phyloP scores from a whole-genome alignment of 306 rosid genomes.

The Casuarina glauca region DNA sequence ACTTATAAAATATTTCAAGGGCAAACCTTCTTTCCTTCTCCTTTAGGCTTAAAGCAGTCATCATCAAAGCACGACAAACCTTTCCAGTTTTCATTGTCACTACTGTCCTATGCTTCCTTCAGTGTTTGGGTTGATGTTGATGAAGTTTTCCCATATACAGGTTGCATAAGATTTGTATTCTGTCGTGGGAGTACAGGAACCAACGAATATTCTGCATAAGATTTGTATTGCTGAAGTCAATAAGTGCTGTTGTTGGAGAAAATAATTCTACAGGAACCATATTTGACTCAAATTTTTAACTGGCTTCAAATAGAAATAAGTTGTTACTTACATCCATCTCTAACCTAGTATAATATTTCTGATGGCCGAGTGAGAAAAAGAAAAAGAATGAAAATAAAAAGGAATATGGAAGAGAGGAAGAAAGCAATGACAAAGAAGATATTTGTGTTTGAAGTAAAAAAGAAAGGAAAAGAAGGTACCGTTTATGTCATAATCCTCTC shows the following conservation, averaged over 20 bases:
- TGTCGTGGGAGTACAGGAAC: constrained; percentile 39
- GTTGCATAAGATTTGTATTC: constrained; percentile 72
- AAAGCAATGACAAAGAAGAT: not conserved
- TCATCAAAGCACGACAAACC: constrained; percentile 20
- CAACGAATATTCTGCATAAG: too few relatives aligned
- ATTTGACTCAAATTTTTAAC: not conserved
- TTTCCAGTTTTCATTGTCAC: constrained; percentile 53
- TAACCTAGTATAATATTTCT: constrained; percentile 9
- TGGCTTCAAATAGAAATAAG: not conserved
- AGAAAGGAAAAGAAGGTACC: constrained; percentile 40
- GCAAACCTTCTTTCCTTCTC: constrained; percentile 71
- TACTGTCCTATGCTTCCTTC: constrained; percentile 44
- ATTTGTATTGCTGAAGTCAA: not conserved
- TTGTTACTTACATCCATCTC: not conserved
- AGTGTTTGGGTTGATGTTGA: constrained; percentile 25
- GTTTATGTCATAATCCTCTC: constrained; percentile 41
- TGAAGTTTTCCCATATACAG: constrained; percentile 74
- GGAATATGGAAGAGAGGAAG: not conserved
- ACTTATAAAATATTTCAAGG: constrained; percentile 16
- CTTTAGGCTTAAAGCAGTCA: constrained; percentile 79
- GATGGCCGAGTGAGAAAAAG: constrained; percentile 19
- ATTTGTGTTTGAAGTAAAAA: constrained; percentile 13
- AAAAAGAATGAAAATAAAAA: not conserved
- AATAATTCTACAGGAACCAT: not conserved
- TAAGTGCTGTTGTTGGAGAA: not conserved